Evolutionary conservation across 1,139 yeast species (phyloP).

Genomic region (Hyphopichia pseudoburtonii): DNA sequence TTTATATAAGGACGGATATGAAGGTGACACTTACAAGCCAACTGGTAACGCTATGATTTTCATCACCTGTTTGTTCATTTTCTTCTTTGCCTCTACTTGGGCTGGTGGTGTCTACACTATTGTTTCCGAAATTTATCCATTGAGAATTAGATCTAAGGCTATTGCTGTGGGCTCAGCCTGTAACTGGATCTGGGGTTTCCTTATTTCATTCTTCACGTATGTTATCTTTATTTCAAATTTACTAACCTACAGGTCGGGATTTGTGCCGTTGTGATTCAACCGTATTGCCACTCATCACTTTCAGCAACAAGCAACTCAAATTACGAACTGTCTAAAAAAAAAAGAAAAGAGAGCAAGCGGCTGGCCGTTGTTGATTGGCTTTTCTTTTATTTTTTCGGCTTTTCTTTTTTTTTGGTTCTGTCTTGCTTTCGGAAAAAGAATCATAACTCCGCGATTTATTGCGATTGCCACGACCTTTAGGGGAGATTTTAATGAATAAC

Average conservation of each 20-base stretch:
- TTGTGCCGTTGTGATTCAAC: no score
- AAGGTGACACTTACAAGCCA: slow-evolving; percentile 29
- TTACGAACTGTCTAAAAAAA: no score
- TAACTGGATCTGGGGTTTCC: slow-evolving; percentile 80
- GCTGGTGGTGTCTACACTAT: slow-evolving; percentile 81
- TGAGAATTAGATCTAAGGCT: slow-evolving; percentile 76
- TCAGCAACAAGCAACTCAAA: no score
- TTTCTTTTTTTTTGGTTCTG: not conserved
- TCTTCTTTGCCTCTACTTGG: slow-evolving; percentile 84
- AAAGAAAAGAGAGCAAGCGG: not conserved
- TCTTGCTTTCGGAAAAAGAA: no score
- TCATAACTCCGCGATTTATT: no score
- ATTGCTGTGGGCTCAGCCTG: slow-evolving; percentile 74
- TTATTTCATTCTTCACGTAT: slow-evolving; percentile 63
- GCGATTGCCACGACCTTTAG: no score
- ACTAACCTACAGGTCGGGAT: no score
- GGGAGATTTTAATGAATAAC: no score
- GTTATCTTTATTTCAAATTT: not conserved
- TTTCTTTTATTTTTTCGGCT: not conserved
- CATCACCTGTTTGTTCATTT: slow-evolving; percentile 73
- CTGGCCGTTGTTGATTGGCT: not conserved
- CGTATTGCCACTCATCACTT: no score
- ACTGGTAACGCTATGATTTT: slow-evolving; percentile 76
- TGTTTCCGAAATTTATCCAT: slow-evolving; percentile 75
- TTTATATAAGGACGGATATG: slow-evolving; percentile 53